Evolutionary conservation across 495 filamentous ascomycete genomes (phyloP).

Genomic region (Trichoderma asperelloides): DNA sequence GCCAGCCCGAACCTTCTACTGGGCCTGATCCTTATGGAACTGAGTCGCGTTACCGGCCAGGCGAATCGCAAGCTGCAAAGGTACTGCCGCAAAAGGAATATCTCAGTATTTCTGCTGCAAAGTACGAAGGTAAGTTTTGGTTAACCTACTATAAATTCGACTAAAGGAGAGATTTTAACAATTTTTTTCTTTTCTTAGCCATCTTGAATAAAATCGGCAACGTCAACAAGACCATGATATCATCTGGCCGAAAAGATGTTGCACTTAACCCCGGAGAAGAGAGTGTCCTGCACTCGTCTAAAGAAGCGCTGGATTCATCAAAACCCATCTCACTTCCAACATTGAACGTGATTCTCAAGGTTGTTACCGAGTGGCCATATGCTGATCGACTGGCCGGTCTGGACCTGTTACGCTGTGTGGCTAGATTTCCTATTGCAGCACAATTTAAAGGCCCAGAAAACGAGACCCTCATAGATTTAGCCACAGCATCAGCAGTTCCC

Average conservation of each 20-base stretch:
- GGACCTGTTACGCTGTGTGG: constrained; percentile 74
- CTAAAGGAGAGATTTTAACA: background rate
- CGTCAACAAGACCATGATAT: constrained; percentile 57
- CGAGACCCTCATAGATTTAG: constrained; percentile 45
- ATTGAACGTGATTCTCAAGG: constrained; percentile 52
- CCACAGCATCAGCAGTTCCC: constrained; percentile 34
- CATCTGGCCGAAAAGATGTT: constrained; percentile 60
- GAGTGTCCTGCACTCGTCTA: constrained; percentile 44
- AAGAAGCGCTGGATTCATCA: constrained; percentile 46
- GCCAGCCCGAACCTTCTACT: constrained; percentile 29
- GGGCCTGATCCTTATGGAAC: constrained; percentile 65
- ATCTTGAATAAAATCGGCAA: constrained; percentile 67
- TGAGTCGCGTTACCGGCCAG: constrained; percentile 70
- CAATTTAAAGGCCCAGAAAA: constrained; percentile 32
- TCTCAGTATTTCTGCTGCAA: constrained; percentile 51
- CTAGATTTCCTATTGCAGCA: constrained; percentile 55
- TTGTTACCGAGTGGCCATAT: constrained; percentile 69
- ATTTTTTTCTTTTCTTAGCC: constrained; percentile 37
- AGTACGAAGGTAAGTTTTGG: constrained; percentile 28
- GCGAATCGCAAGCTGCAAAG: constrained; percentile 40
- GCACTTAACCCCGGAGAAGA: constrained; percentile 66
- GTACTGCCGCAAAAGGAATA: constrained; percentile 77
- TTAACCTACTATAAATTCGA: background rate
- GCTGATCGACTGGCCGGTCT: constrained; percentile 71
- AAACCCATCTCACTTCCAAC: constrained; percentile 28